These are phyloP conservation scores for Theobroma grandiflorum DNA, from an alignment of 441 rosid species.

Conservation along the genomic window DNA sequence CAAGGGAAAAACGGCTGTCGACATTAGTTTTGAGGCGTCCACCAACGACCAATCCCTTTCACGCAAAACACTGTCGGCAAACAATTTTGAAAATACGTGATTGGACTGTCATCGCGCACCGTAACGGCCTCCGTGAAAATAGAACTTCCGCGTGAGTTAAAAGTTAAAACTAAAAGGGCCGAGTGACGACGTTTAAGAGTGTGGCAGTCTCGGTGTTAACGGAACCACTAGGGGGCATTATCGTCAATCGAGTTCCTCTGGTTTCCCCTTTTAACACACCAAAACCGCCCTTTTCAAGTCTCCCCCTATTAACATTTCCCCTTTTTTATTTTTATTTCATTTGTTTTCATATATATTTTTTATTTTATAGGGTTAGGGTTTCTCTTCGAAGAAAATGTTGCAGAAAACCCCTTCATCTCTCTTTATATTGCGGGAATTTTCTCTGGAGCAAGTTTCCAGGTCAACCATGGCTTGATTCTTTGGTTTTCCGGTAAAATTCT, in stretches of 20 bases:
- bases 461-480: slow-evolving; percentile 57
- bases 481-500: slow-evolving; percentile 44
- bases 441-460: slow-evolving; percentile 38
- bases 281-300: slow-evolving; percentile 25
- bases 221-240: slow-evolving; percentile 26
- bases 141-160: neutral
- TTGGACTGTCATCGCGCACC: neutral
- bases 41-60: neutral
- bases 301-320: neutral
- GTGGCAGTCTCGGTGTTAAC: slow-evolving; percentile 48
- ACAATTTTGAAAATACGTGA: neutral
- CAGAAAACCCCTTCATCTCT: slow-evolving; percentile 25
- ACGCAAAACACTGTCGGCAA: neutral
- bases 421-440: slow-evolving; percentile 28
- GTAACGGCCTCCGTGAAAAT: neutral
- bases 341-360: slow-evolving; percentile 1
- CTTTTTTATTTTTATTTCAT: slow-evolving; percentile 16
- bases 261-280: neutral
- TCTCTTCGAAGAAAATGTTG: slow-evolving; percentile 34
- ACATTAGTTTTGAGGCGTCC: neutral
- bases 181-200: neutral
- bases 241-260: slow-evolving; percentile 21
- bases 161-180: neutral
- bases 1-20: too few species aligned
- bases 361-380: slow-evolving; percentile 57